Evolutionary conservation across 371 early-diverging fungal genomes (phyloP), one percentile per base, ranked within the genome.

Genomic region (Rhizopus sp.): DNA sequence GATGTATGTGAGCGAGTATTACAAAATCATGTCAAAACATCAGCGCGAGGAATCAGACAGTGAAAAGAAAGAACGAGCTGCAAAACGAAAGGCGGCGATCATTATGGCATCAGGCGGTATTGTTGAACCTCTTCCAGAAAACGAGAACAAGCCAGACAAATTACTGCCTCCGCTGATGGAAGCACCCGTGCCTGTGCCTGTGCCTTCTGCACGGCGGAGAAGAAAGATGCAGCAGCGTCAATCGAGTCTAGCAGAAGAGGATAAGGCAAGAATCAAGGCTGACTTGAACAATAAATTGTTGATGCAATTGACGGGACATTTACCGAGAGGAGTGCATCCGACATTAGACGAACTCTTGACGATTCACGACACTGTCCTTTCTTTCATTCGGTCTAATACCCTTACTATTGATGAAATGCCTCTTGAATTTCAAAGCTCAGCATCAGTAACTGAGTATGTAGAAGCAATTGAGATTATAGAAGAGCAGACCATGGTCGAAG

Each of bases 1-100:
- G 77, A 69, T 79, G 75, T 79, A 79, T 42, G 75, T 79, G 23
- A 68, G 69, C 48, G 77, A 79, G 42, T 79, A 72, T 46, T 76
- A 79, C 51, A 75, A 72, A 33, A 64, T 70, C 53, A 79, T 79
- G 75, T 73, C 75, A 6, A 60, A 61, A 12, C 45, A 60, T 44
- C 70, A 72, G 17, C 31, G 38, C 3, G 58, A 67, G 8, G 63
- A 67, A 41, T 53, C 69, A 3, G 16, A 23, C 1, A 48, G 44
- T 23, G 16, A 52, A 17, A 67, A 61, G 17, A 53, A 62, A n/a
- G 64, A 62, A 30, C 53, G 62, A 13, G 55, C 63, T 6, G 62
- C 53, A 0, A 68, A 64, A 30, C 60, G 68, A 9, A 68, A 71
- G 30, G 71, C 71, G 5, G 65, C 58, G 7, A 66, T 74, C n/a